Base-by-base conservation (phyloP, 257 asterid species). In the Agastache rugosa region DNA sequence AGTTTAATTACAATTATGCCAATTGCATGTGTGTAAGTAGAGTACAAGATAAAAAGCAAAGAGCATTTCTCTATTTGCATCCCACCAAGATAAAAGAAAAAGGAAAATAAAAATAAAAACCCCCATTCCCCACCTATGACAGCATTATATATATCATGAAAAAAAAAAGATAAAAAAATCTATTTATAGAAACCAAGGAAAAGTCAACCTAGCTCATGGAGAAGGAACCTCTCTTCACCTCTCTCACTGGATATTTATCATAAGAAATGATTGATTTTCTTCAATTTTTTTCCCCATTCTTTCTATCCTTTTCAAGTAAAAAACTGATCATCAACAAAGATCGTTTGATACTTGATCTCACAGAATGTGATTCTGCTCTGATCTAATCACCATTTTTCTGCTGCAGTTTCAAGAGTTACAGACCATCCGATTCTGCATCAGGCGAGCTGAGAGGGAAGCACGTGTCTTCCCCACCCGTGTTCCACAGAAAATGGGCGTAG, bases 401-500 rank as follows among this genome's bases (percentile, higher is more conserved):
- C 3, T 55, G 31, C 6, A 6, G 16, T 31, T 17, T 23, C 23
- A 17, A 19, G 22, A 63, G 12, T 77, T 73, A 85, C 41, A 29
- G 41, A 51, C 86, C 84, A 0, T 67, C 73, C 3, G 47, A 37
- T 53, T 63, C 69, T n/a, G 86, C 39, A 27, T 83, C 88, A 2
- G 86, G 80, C 53, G 87, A 78, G 81, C 35, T 35, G 4, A 92
- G 87, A 60, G 98, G 96, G 75, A 78, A 92, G 82, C 98, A 95
- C n/a, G 99, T 95, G 64, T 92, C 99, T 72, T 95, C 99, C 0
- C 93, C 99, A 15, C 99, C 99, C 3, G 98, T 95, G 78, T 75
- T 95, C 97, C 97, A 95, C 15, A 95, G 76, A 72, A 95, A 95
- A 85, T 92, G 85, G 15, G 99, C 99, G 62, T 95, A 95, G 74